These are phyloP conservation scores for Vigna angularis DNA, from an alignment of 306 rosid genomes.

Conservation along the genomic window DNA sequence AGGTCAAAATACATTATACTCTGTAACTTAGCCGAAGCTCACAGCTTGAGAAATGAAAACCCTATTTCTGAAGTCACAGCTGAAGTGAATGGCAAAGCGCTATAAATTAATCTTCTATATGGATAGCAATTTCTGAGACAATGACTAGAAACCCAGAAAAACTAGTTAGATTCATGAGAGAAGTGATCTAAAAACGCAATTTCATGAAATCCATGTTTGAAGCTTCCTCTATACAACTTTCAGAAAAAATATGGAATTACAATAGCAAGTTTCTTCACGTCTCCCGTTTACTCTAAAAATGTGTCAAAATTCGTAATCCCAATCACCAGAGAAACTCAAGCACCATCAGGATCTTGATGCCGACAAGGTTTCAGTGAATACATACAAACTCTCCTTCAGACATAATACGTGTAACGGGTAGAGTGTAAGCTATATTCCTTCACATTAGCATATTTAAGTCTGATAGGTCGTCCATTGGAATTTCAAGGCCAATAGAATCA, in stretches of 20 bases:
- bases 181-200: neutral
- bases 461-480: slow-evolving; percentile 89
- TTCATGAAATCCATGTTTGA: slow-evolving; percentile 9
- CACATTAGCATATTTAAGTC: slow-evolving; percentile 70
- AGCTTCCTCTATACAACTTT: slow-evolving; percentile 40
- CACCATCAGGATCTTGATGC: slow-evolving; percentile 53
- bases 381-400: slow-evolving; percentile 50
- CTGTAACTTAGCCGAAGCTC: slow-evolving; percentile 9
- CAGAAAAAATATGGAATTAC: neutral
- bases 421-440: slow-evolving; percentile 32
- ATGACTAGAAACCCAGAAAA: slow-evolving; percentile 10
- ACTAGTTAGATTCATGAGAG: slow-evolving; percentile 19
- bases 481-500: slow-evolving; percentile 80
- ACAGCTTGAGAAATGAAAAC: slow-evolving; percentile 17
- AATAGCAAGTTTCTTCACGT: neutral
- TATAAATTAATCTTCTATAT: neutral
- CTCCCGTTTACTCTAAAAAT: slow-evolving; percentile 25
- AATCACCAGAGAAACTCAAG: slow-evolving; percentile 51
- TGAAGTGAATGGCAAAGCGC: slow-evolving; percentile 10
- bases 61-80: slow-evolving; percentile 4
- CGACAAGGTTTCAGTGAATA: slow-evolving; percentile 44
- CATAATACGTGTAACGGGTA: slow-evolving; percentile 31
- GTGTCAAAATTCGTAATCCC: slow-evolving; percentile 35
- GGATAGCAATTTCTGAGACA: slow-evolving; percentile 4
- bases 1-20: slow-evolving; percentile 16